Conservation (phyloP, 2,329 filamentous ascomycete genomes). For the Chlorencoelia australis region DNA sequence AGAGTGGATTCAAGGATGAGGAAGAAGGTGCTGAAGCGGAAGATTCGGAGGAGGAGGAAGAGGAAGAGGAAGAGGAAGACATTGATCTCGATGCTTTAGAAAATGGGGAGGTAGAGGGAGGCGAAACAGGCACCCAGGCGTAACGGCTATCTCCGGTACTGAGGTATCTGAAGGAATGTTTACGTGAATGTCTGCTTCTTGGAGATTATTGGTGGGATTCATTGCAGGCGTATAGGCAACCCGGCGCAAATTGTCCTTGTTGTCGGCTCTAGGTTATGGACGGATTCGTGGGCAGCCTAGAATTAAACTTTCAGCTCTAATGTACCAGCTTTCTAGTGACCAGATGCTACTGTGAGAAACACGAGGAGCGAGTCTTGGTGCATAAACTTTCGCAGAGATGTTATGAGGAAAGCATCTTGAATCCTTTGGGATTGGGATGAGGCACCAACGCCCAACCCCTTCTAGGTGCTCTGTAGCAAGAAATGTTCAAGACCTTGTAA, state of each 20-base stretch:
- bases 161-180: neutral
- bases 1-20: constrained; percentile 70
- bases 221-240: neutral
- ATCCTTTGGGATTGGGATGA: no score
- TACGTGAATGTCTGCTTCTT: neutral
- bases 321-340: no score
- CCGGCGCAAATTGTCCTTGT: neutral
- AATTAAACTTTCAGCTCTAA: no score
- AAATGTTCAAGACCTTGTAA: no score
- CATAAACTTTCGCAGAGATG: no score
- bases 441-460: no score
- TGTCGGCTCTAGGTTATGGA: no score
- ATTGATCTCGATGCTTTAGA: constrained; percentile 20
- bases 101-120: constrained; percentile 16
- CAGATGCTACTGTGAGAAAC: no score
- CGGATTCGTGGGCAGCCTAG: no score
- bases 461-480: no score
- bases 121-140: constrained; percentile 11
- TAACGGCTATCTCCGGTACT: neutral
- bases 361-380: no score
- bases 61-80: constrained; percentile 31
- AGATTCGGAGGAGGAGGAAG: constrained; percentile 43
- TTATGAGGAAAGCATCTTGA: no score
- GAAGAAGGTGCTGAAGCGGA: constrained; percentile 49
- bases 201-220: neutral